A percentile compares a stretch with the other conserved stretches of the same genome.
phyloP scores from a whole-genome alignment of 257 asterid genomes.

The Fraxinus excelsior region DNA sequence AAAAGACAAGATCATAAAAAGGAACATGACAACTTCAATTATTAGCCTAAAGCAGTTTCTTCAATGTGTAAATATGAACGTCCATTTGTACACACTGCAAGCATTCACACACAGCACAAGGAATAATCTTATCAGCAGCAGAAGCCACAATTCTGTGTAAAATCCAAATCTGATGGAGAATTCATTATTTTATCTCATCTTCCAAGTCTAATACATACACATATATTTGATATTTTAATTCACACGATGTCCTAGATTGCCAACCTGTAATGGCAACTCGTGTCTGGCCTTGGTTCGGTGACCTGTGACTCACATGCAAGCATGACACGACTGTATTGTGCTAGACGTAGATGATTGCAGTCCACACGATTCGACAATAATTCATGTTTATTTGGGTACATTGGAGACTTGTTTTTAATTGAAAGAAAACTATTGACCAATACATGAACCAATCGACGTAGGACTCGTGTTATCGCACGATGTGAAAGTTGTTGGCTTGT shows the following conservation, averaged over 20 bases:
- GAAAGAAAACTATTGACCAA: not conserved
- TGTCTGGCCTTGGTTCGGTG: not conserved
- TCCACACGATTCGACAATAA: too few relatives aligned
- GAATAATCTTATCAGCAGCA: not conserved
- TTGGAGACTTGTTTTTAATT: too few relatives aligned
- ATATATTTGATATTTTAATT: too few relatives aligned
- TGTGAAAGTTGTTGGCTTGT: not conserved
- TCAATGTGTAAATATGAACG: not conserved
- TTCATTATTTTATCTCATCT: too few relatives aligned
- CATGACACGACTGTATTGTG: not conserved
- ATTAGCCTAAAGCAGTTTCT: too few relatives aligned
- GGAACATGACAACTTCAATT: too few relatives aligned
- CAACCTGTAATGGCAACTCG: not conserved
- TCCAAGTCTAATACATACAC: too few relatives aligned
- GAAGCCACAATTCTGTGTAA: too few relatives aligned
- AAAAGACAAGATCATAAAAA: too few relatives aligned
- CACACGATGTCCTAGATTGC: not conserved
- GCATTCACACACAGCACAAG: not conserved
- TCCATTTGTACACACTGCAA: constrained; percentile 1
- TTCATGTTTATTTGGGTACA: not conserved
- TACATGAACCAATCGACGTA: not conserved
- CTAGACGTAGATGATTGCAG: not conserved
- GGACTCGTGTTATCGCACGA: not conserved
- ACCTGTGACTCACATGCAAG: not conserved
- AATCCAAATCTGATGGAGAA: not conserved